A percentile compares a stretch with the other conserved stretches of the same genome.
phyloP scores from a whole-genome alignment of 2,329 filamentous ascomycete genomes.

The Penicillium digitatum region DNA sequence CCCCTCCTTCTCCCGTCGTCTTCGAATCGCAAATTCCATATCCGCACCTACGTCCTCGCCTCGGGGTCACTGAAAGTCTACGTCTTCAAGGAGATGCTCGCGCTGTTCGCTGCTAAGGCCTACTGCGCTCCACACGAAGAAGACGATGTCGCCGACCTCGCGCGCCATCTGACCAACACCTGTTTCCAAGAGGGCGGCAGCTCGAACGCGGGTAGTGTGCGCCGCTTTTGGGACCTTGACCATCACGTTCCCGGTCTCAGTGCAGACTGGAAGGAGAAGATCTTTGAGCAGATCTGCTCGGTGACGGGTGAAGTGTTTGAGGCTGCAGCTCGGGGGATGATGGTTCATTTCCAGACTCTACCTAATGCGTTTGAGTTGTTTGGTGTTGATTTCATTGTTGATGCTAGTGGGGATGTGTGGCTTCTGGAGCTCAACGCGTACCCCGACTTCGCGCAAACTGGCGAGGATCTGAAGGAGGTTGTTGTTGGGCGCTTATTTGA shows the following conservation, averaged over 20 bases:
- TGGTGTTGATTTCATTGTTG: constrained; percentile 85
- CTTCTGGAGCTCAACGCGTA: constrained; percentile 93
- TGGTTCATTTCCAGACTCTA: constrained; percentile 85
- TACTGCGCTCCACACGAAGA: constrained; percentile 61
- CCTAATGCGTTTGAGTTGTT: constrained; percentile 89
- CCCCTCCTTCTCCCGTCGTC: constrained; percentile 67
- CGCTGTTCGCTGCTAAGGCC: constrained; percentile 74
- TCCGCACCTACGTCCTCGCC: constrained; percentile 84
- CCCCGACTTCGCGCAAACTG: constrained; percentile 92
- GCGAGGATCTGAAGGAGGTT: constrained; percentile 61
- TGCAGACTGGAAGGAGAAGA: constrained; percentile 51
- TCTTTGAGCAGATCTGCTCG: constrained; percentile 70
- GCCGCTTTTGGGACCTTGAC: constrained; percentile 68
- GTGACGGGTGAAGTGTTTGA: constrained; percentile 78
- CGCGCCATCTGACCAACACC: constrained; percentile 87
- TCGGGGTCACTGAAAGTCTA: constrained; percentile 73
- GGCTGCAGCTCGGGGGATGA: constrained; percentile 77
- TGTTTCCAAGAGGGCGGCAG: constrained; percentile 69
- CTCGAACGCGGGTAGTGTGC: constrained; percentile 61
- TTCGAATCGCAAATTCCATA: constrained; percentile 83
- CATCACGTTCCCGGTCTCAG: constrained; percentile 31
- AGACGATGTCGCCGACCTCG: constrained; percentile 53
- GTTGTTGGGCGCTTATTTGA: constrained; percentile 75
- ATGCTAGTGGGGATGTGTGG: constrained; percentile 61
- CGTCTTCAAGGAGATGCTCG: constrained; percentile 87